Base-by-base conservation (phyloP, 768 basidiomycete species). In the Suillus americanus region DNA sequence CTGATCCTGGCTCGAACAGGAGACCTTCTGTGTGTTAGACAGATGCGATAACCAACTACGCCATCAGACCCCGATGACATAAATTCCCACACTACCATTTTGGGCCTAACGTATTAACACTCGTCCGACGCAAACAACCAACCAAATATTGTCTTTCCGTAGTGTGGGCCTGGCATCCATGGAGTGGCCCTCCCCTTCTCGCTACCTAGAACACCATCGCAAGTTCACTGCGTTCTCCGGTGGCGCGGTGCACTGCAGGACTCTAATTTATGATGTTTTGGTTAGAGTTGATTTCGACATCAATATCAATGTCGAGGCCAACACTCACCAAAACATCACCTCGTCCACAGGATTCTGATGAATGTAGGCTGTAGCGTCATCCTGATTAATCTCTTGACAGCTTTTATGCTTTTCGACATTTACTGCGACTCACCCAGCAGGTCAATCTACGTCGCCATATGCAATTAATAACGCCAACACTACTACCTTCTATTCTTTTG, bases 11-110 rank as follows among this genome's bases (percentile, higher is more conserved):
- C 40, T 40, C 35, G 63, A 59, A 33, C 30, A 53, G 40, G 20
- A 46, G 54, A 57, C 43, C 25, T 38, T 84, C 85, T 86, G 86
- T 86, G 86, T 87, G 86, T 89, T 86, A 87, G 86, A 88, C 87
- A 86, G 85, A 87, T 85, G 86, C 84, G 86, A 89, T 89, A 87
- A 89, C 87, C 87, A 88, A 86, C 64, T 64, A 50, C 67, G 56
- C 43, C 41, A 56, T 60, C 62, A 64, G 46, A 33, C 54, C 54
- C 30, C 23, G 10, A 20, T 67, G 43, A 61, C 68, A 71, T 18
- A 0, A 1, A 1, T 55, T 48, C 60, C 14, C 60, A 35, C 51
- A 37, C 12, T 3, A 8, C n/a, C n/a, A 13, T 16, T 16, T 56
- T 56, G 53, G 2, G 30, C 30, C 28, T 30, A 30, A 30, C 28